Base-by-base conservation (phyloP, 2,329 filamentous ascomycete genomes). In the Microdochium paspali region DNA sequence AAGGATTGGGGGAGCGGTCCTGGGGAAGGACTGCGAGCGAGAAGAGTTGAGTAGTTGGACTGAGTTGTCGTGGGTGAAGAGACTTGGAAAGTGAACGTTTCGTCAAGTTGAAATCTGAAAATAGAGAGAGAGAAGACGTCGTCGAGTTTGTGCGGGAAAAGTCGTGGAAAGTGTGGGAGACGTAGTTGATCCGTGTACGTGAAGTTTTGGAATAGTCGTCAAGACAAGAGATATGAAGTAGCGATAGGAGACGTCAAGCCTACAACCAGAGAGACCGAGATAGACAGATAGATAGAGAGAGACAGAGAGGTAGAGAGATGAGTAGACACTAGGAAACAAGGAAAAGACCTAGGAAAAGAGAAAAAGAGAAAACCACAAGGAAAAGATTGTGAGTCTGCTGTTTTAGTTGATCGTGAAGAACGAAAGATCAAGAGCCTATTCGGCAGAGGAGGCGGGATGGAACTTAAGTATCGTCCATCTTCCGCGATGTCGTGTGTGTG, bases 1-100 rank as follows among this genome's bases (percentile, higher is more conserved):
- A 58, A 61, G 30, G 58, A 56, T 48, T 51, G 53, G 45, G 44
- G 44, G 35, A n/a, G 35, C 35, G 35, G 35, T 40, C 35, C 35
- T 15, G 15, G 35, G 18, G 23, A n/a, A 20, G 35, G 35, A 40
- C 35, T 40, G 35, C 35, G 35, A n/a, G n/a, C 31, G 10, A 18
- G 10, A 18, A 12, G n/a, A 35, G 31, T 35, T 7, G 31, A 35
- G 18, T 7, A 28, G 26, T 28, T n/a, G n/a, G 26, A 28, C 7
- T 28, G 32, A n/a, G n/a, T n/a, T n/a, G n/a, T n/a, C n/a, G n/a
- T n/a, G n/a, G n/a, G n/a, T n/a, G n/a, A n/a, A n/a, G n/a, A n/a
- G n/a, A n/a, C n/a, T n/a, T n/a, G n/a, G n/a, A n/a, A n/a, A n/a
- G n/a, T n/a, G n/a, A n/a, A n/a, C n/a, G n/a, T n/a, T n/a, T n/a